Evolutionary conservation across 2,329 filamentous ascomycete species (phyloP).

Genomic region (Balansia obtecta): DNA sequence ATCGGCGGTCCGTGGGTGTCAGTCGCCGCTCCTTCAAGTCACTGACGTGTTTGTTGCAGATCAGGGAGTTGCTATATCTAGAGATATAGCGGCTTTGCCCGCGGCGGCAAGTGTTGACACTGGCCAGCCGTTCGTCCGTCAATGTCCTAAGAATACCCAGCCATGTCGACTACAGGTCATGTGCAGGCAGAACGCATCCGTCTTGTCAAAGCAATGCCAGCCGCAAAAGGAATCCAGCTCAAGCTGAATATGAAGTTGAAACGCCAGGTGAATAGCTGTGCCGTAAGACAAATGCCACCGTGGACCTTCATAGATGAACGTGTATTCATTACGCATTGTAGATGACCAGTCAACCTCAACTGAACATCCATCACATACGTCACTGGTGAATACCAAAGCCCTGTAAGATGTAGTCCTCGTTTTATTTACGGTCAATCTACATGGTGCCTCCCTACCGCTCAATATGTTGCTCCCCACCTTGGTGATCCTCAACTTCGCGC

Average conservation of each 20-base stretch:
- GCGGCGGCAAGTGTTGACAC: slow-evolving; percentile 9
- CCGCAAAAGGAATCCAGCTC: slow-evolving; percentile 18
- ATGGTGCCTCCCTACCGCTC: slow-evolving; percentile 18
- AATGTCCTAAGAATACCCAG: slow-evolving; percentile 16
- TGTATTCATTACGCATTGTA: slow-evolving; percentile 16
- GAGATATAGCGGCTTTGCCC: slow-evolving; percentile 8
- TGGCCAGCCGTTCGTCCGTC: slow-evolving; percentile 8
- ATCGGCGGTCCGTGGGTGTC: slow-evolving; percentile 34
- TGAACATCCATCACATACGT: too few species aligned
- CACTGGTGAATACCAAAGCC: too few species aligned
- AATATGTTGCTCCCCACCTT: slow-evolving; percentile 20
- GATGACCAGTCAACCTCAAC: too few species aligned
- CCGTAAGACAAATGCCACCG: slow-evolving; percentile 40
- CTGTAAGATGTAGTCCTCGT: too few species aligned
- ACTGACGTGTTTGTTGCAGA: background rate
- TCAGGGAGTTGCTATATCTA: slow-evolving; percentile 8
- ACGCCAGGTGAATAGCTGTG: slow-evolving; percentile 26
- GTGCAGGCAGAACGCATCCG: slow-evolving; percentile 27
- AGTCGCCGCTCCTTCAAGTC: slow-evolving; percentile 7
- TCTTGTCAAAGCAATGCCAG: slow-evolving; percentile 12
- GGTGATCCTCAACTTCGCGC: slow-evolving; percentile 20
- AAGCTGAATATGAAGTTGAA: slow-evolving; percentile 28
- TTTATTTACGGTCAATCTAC: background rate
- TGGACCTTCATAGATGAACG: slow-evolving; percentile 26
- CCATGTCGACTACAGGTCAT: slow-evolving; percentile 24